Evolutionary conservation across 1,284 basidiomycete genomes (phyloP), one percentile per base, ranked within the genome.

Genomic region (Thecaphora thlaspeos): DNA sequence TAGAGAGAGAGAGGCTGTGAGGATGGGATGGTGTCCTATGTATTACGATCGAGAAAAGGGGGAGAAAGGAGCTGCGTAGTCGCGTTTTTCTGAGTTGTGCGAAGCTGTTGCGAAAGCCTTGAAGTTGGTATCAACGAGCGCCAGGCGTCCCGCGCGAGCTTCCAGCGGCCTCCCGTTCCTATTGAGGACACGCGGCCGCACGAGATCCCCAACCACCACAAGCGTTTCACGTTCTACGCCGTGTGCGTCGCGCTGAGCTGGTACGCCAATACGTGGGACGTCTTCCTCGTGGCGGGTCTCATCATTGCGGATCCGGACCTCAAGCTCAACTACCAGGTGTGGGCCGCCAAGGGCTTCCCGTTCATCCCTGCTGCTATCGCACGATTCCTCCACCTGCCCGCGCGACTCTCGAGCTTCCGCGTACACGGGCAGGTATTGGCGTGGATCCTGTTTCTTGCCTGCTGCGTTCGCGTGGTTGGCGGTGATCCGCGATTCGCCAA

Each of bases 271-370:
- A 61, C 58, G 4, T 73, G 61, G 63, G 71, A 72, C 32, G 56
- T 68, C 39, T 73, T 72, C 61, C 72, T 73, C 55, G 70, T 73
- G 56, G 55, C 68, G 10, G 71, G 71, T 47, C 50, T 73, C 21
- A 61, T 72, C 5, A 45, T 73, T 12, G 68, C 70, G 36, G 71
- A 73, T 43, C 50, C 68, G 28, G 71, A 73, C 46, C 63, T 56
- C 52, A 67, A 64, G 51, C 55, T 73, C 51, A 64, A 71, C 43
- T 73, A 73, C 57, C 65, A 70, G 42, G 59, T 51, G 2, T 42
- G 43, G 24, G 65, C 68, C 0, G 49, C 50, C 9, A 62, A 62
- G 45, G 68, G 68, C 24, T 46, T 71, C 40, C 58, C 61, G 4
- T n/a, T 70, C 17, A 34, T 68, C 10, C 62, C 62, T n/a, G 47